These are phyloP conservation scores for Hypoxylon sp. DNA, from an alignment of 2,329 filamentous ascomycete species.

Conservation along the genomic window DNA sequence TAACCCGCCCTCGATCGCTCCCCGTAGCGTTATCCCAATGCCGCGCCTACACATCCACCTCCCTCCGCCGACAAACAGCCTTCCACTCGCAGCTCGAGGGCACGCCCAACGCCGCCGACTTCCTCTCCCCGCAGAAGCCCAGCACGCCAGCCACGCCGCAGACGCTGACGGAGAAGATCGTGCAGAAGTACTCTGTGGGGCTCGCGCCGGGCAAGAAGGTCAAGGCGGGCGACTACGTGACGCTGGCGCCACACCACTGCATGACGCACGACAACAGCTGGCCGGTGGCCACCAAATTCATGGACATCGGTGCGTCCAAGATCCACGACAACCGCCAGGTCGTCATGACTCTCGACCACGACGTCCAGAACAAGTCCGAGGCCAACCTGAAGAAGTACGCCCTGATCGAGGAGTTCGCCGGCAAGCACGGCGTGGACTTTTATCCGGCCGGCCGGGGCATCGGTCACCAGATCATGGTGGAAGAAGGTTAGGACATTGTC, in stretches of 20 bases:
- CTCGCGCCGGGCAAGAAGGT: conserved; percentile 81
- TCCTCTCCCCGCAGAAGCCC: conserved; percentile 20
- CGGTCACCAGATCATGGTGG: conserved; percentile 63
- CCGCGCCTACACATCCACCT: conserved; percentile 7
- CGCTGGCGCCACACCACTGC: conserved; percentile 75
- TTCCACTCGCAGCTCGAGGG: conserved; percentile 29
- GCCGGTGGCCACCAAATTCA: conserved; percentile 81
- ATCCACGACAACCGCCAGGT: conserved; percentile 79
- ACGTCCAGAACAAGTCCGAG: conserved; percentile 77
- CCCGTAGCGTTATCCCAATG: not conserved
- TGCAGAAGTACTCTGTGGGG: conserved; percentile 83
- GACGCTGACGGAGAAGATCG: conserved; percentile 92
- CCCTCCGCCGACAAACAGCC: conserved; percentile 14
- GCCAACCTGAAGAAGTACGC: conserved; percentile 81
- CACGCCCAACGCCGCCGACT: conserved; percentile 7
- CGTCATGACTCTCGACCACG: conserved; percentile 71
- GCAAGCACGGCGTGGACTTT: conserved; percentile 79
- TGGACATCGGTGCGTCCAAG: conserved; percentile 81
- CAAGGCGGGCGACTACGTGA: conserved; percentile 85
- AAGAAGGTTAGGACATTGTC: conserved; percentile 66
- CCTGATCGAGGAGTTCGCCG: conserved; percentile 85
- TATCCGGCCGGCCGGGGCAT: conserved; percentile 64
- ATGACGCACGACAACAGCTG: conserved; percentile 83
- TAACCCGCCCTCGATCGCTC: not conserved
- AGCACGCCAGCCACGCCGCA: conserved; percentile 63